Conservation (phyloP, 2,329 filamentous ascomycete genomes). For the Clonostachys chloroleuca region DNA sequence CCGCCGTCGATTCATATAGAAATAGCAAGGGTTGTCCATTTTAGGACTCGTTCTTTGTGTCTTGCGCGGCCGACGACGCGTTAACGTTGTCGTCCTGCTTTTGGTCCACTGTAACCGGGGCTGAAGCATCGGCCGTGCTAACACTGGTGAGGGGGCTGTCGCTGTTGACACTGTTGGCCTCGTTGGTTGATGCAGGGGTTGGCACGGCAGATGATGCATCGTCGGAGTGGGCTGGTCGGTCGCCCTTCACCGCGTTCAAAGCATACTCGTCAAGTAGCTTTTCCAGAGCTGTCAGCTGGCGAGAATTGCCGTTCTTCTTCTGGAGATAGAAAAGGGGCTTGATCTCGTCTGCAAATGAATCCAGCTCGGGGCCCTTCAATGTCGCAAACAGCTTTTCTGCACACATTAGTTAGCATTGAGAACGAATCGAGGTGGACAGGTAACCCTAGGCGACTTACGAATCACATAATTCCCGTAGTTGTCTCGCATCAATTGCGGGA, state of each 20-base stretch:
- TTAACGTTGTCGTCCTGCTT: too few species aligned
- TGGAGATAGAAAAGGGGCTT: slow-evolving; percentile 55
- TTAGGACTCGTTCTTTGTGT: too few species aligned
- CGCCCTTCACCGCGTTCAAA: slow-evolving; percentile 21
- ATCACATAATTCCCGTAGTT: slow-evolving; percentile 96
- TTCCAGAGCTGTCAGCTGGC: slow-evolving; percentile 45
- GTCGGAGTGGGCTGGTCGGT: slow-evolving; percentile 21
- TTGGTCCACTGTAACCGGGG: too few species aligned
- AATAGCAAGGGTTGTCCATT: too few species aligned
- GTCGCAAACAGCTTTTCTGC: slow-evolving; percentile 74
- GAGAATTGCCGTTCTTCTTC: slow-evolving; percentile 61
- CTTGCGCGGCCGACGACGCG: too few species aligned
- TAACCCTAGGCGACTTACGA: slow-evolving; percentile 59
- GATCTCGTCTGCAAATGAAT: slow-evolving; percentile 58
- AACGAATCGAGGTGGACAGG: background rate
- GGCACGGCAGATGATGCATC: background rate
- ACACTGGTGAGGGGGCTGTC: background rate
- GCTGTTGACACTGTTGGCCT: background rate
- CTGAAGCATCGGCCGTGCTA: background rate
- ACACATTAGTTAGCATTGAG: slow-evolving; percentile 14
- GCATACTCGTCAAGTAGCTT: slow-evolving; percentile 20
- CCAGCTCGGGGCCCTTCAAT: slow-evolving; percentile 55
- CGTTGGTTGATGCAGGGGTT: slow-evolving; percentile 58
- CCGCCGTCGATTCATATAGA: too few species aligned
- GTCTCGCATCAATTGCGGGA: slow-evolving; percentile 80